Percentiles rank a stretch among this genome's conserved stretches.
phyloP scores from a whole-genome alignment of 2,329 filamentous ascomycete species.

The Fusarium burgessii region DNA sequence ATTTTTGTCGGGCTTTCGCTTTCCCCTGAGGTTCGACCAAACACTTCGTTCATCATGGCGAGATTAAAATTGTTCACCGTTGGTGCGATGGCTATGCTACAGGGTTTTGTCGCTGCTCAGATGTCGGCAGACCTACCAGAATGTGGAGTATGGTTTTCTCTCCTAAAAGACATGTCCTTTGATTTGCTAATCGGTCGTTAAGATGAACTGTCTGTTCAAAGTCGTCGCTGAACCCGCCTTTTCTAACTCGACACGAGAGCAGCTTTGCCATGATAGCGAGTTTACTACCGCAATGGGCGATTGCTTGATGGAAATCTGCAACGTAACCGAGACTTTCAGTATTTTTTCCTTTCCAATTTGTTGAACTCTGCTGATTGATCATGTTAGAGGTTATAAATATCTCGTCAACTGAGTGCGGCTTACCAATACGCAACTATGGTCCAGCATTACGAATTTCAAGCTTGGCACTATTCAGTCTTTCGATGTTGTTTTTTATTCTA shows the following conservation, averaged over 20 bases:
- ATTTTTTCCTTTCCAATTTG: neutral
- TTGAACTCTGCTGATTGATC: too few relatives aligned
- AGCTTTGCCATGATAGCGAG: neutral
- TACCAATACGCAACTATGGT: neutral
- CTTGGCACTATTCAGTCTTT: neutral
- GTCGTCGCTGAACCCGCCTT: neutral
- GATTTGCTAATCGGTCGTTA: too few relatives aligned
- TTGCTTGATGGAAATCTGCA: neutral
- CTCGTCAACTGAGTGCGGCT: neutral
- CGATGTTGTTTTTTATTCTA: accelerated
- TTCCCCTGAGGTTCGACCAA: too few relatives aligned
- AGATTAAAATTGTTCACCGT: neutral
- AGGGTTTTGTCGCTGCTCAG: too few relatives aligned
- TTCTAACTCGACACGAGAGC: neutral
- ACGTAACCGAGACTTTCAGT: accelerated
- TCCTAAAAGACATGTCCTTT: neutral
- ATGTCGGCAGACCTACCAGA: neutral
- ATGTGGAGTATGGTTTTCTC: neutral
- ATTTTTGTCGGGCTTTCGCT: too few relatives aligned
- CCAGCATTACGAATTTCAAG: neutral
- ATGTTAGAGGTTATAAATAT: neutral
- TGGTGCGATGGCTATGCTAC: neutral
- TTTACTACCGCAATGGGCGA: neutral
- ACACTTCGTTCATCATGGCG: neutral
- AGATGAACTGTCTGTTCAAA: neutral